Evolutionary conservation across 192 early-diverging fungal species (phyloP).

Genomic region (Obelidium mucronatum): DNA sequence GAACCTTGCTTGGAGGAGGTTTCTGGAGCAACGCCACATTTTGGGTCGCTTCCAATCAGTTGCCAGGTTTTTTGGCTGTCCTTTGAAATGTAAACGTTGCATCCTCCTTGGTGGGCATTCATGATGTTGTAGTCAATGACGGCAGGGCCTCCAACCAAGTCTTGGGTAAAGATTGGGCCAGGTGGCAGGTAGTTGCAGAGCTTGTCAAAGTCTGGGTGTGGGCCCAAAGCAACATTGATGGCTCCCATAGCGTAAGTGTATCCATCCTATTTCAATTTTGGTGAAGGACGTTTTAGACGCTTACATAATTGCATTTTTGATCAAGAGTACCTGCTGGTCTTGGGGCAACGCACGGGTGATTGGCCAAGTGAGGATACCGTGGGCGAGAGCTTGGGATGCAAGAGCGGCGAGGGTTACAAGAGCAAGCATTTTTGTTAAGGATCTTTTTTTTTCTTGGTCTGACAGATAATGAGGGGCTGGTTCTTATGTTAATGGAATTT

Average conservation of each 20-base stretch:
- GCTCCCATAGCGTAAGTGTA: conserved; percentile 25
- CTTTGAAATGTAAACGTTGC: not conserved
- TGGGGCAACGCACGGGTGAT: no score
- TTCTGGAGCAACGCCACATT: not conserved
- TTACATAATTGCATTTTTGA: no score
- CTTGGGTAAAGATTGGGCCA: conserved; percentile 19
- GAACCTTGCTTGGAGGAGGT: not conserved
- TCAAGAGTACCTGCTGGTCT: no score
- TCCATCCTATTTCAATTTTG: conserved; percentile 7
- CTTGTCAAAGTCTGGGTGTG: not conserved
- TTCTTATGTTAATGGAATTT: no score
- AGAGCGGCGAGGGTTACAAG: no score
- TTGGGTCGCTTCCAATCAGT: not conserved
- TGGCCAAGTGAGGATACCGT: no score
- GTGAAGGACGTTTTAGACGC: no score
- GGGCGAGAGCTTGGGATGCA: no score
- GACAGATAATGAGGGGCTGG: no score
- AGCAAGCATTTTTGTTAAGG: no score
- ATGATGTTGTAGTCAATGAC: conserved; percentile 19
- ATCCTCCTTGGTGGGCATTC: conserved; percentile 12
- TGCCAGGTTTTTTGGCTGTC: conserved; percentile 23
- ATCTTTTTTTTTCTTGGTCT: no score
- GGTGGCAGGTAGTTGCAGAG: conserved; percentile 20
- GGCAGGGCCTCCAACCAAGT: not conserved
- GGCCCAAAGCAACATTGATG: not conserved